Evolutionary conservation across 441 rosid species (phyloP), one percentile per base, ranked within the genome.

Genomic region (Breynia disticha): DNA sequence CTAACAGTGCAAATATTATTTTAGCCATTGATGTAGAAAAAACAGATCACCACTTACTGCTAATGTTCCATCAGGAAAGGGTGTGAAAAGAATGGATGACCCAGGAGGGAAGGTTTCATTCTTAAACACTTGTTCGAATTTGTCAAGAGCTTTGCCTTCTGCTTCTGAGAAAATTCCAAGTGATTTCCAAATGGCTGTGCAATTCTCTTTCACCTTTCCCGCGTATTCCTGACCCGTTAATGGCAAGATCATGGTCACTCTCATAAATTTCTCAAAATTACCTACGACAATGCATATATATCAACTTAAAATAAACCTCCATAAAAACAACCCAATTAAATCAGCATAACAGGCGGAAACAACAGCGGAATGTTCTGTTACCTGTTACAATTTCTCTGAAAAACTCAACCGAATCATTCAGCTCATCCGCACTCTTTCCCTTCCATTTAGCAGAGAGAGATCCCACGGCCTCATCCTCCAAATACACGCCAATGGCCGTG

Each of bases 371-470:
- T 13, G 19, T 15, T 11, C 1, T 32, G 52, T 35, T 64, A 90
- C 98, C 96, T n/a, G 90, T 76, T 48, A 91, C 94, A 56, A 91
- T 63, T 39, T 91, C 95, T 61, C 94, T 76, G 49, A 79, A 85
- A 68, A 88, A 87, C 55, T 78, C 84, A 16, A 75, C 77, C 60
- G 94, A 86, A 22, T 77, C 82, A 49, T 65, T 50, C 71, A 90
- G 65, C 48, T 83, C 90, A 41, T 60, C 62, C 0, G 69, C 61
- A 28, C 51, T 69, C 76, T 81, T 84, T 1, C 85, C 80, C 56
- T 69, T 77, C 97, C 97, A 90, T 55, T 80, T 85, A 32, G 13
- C 72, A 61, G 81, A 72, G 12, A 90, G 82, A 0, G 62, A 71
- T 18, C 78, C 59, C 43, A 84, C 67, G 19, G 93, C 77, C 17